Evolutionary conservation across 495 filamentous ascomycete genomes (phyloP).

Genomic region (Podospora tetraspora): DNA sequence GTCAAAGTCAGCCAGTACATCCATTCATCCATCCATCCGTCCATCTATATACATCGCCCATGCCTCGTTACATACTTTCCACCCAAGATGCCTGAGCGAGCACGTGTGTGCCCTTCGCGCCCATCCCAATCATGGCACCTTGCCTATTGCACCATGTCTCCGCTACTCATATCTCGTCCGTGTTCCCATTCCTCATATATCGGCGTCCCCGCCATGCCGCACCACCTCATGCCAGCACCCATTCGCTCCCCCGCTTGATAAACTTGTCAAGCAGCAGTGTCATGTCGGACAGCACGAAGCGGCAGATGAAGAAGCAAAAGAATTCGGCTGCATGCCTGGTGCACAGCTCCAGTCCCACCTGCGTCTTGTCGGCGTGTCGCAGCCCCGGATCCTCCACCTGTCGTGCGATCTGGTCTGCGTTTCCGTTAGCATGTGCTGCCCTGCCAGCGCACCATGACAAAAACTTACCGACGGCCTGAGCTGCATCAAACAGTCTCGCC

Average conservation of each 20-base stretch:
- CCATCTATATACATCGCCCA: not conserved
- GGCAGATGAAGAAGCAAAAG: conserved; percentile 93
- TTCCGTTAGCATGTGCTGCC: conserved; percentile 1
- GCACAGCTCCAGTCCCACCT: conserved; percentile 89
- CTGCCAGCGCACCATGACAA: not conserved
- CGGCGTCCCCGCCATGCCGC: not conserved
- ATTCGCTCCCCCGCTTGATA: conserved; percentile 91
- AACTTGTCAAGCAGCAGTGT: conserved; percentile 90
- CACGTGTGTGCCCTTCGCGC: not conserved
- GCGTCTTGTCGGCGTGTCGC: conserved; percentile 71
- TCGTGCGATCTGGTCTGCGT: conserved; percentile 85
- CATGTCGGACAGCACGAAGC: conserved; percentile 84
- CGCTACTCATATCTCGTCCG: not conserved
- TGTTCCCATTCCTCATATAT: not conserved
- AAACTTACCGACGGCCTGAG: conserved; percentile 81
- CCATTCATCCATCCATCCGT: not conserved
- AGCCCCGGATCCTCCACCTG: conserved; percentile 92
- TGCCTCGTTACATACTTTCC: not conserved
- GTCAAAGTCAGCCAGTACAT: not conserved
- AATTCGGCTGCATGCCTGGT: conserved; percentile 94
- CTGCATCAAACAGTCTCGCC: conserved; percentile 89
- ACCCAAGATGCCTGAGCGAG: not conserved
- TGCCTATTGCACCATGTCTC: not conserved
- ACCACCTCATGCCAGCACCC: conserved; percentile 60
- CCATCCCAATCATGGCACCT: not conserved